phyloP scores from a whole-genome alignment of 345 rosid species.

The Gossypium thurberi region DNA sequence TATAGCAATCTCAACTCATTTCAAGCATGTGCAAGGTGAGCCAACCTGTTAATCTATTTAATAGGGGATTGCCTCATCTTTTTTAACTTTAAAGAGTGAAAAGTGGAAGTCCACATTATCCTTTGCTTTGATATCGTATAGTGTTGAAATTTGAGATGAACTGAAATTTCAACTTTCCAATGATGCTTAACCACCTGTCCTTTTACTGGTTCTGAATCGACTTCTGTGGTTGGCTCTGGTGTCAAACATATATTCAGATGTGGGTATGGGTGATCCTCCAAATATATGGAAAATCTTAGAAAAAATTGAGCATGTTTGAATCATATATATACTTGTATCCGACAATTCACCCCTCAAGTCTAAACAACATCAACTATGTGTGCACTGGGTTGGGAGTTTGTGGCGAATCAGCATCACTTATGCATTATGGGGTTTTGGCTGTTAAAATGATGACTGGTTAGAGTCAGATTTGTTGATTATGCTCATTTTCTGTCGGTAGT shows the following conservation, averaged over 20 bases:
- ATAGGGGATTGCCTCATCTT: slow-evolving; percentile 7
- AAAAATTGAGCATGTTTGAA: background rate
- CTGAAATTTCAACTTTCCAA: background rate
- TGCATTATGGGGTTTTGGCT: background rate
- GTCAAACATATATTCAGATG: no score
- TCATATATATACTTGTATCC: background rate
- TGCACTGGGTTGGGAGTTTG: background rate
- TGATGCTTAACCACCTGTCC: background rate
- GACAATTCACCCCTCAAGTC: background rate
- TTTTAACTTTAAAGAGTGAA: background rate
- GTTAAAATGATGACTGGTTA: background rate
- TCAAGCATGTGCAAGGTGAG: slow-evolving; percentile 26
- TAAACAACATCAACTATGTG: background rate
- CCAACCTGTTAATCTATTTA: slow-evolving; percentile 19
- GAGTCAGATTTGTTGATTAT: background rate
- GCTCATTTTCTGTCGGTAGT: background rate
- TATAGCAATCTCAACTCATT: slow-evolving; percentile 27
- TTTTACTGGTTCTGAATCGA: background rate
- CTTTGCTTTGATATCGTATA: background rate
- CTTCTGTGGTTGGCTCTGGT: background rate
- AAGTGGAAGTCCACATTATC: background rate
- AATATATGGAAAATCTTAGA: background rate
- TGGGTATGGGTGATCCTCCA: no score
- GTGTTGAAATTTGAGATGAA: background rate
- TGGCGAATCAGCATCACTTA: background rate